phyloP scores from a whole-genome alignment of 169 alveolate species.

The Condylostoma magnum region DNA sequence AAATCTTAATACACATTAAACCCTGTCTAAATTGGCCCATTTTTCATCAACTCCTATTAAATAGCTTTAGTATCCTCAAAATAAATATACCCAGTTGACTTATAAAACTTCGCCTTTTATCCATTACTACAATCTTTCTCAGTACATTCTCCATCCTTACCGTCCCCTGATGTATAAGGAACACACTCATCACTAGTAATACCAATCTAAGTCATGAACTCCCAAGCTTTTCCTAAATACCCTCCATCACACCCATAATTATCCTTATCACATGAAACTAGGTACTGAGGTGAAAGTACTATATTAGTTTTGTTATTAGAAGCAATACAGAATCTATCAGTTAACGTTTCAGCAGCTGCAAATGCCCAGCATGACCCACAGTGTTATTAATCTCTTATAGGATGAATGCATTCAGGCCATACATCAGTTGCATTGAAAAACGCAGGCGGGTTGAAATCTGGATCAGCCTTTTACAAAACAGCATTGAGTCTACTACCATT shows the following conservation, averaged over 20 bases:
- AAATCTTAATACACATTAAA: slow-evolving; percentile 65
- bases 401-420: slow-evolving; percentile 54
- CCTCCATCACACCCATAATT: slow-evolving; percentile 78
- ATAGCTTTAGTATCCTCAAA: not conserved
- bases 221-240: slow-evolving; percentile 44
- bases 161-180: not conserved
- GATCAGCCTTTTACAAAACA: not conserved
- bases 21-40: not conserved
- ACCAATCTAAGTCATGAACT: slow-evolving; percentile 46
- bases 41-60: not conserved
- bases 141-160: not conserved
- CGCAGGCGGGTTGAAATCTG: slow-evolving; percentile 29
- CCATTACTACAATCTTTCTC: not conserved
- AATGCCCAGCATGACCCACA: slow-evolving; percentile 92
- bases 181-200: slow-evolving; percentile 45
- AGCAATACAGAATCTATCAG: slow-evolving; percentile 78
- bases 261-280: slow-evolving; percentile 60
- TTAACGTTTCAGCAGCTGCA: slow-evolving; percentile 80
- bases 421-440: slow-evolving; percentile 54
- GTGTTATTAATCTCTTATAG: slow-evolving; percentile 77
- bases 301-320: slow-evolving; percentile 42
- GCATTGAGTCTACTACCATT: not conserved
- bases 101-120: not conserved
- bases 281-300: slow-evolving; percentile 60
- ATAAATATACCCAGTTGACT: not conserved